Evolutionary conservation across 2,329 filamentous ascomycete species (phyloP).

Genomic region (Paecilomyces variotii): DNA sequence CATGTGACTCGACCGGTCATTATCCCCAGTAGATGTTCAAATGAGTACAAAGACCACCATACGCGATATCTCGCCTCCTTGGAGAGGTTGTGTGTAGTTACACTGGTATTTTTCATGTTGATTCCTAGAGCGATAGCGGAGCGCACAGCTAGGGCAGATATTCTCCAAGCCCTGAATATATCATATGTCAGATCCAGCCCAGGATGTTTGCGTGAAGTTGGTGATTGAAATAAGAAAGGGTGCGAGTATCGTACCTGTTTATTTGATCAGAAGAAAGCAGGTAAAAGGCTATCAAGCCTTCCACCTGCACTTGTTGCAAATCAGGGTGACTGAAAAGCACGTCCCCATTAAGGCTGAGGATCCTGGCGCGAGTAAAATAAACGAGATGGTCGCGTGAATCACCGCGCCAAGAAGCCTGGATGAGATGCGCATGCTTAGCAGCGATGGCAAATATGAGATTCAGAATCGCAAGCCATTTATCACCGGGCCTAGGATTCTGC

Average conservation of each 20-base stretch:
- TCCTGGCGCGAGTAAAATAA: conserved; percentile 37
- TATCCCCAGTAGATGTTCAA: conserved; percentile 37
- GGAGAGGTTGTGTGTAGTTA: conserved; percentile 27
- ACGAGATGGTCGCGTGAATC: conserved; percentile 36
- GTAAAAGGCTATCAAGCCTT: conserved; percentile 37
- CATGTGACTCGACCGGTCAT: conserved; percentile 40
- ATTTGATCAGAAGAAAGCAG: conserved; percentile 36
- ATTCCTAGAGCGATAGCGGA: conserved; percentile 36
- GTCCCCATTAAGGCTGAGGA: conserved; percentile 35
- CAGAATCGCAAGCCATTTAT: conserved; percentile 38
- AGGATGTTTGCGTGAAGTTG: neutral
- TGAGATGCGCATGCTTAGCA: conserved; percentile 35
- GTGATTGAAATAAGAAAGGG: neutral
- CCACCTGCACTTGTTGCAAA: conserved; percentile 39
- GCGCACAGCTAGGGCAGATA: conserved; percentile 35
- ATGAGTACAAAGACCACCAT: conserved; percentile 39
- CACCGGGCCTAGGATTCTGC: conserved; percentile 24
- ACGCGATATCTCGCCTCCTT: conserved; percentile 40
- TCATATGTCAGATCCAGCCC: neutral
- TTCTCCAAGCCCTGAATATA: conserved; percentile 31
- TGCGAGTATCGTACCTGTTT: conserved; percentile 26
- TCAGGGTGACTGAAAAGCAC: conserved; percentile 37
- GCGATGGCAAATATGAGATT: conserved; percentile 41
- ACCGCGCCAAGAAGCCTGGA: conserved; percentile 34
- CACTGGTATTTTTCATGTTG: conserved; percentile 37